These are phyloP conservation scores for Crucihimalaya himalaica DNA, from an alignment of 345 rosid genomes.

Conservation along the genomic window DNA sequence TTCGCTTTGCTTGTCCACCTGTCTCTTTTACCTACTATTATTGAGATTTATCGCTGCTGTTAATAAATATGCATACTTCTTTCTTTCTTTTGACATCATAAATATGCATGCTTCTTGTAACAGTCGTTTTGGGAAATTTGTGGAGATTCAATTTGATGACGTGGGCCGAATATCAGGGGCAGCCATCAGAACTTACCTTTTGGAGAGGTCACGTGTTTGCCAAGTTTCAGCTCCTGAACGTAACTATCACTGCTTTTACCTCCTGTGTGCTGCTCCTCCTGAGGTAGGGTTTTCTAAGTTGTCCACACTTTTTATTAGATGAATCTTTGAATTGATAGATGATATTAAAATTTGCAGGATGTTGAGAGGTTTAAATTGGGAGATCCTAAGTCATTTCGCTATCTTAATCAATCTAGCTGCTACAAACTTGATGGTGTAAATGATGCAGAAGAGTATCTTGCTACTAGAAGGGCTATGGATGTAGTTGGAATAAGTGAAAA, in stretches of 20 bases:
- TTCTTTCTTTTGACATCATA: too few relatives aligned
- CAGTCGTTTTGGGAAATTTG: slow-evolving; percentile 98
- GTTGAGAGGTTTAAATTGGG: slow-evolving; percentile 81
- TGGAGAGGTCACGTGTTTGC: slow-evolving; percentile 97
- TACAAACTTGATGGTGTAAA: slow-evolving; percentile 67
- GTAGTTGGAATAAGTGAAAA: slow-evolving; percentile 73
- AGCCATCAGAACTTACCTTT: slow-evolving; percentile 90
- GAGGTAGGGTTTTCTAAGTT: slow-evolving; percentile 49
- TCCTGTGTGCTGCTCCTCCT: slow-evolving; percentile 85
- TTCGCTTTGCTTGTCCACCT: slow-evolving; percentile 20
- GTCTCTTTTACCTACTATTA: background rate
- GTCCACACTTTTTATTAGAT: background rate
- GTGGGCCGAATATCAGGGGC: slow-evolving; percentile 89
- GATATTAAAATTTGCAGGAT: slow-evolving; percentile 53
- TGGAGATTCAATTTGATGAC: slow-evolving; percentile 83
- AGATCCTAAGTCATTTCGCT: slow-evolving; percentile 81
- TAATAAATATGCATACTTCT: slow-evolving; percentile 13
- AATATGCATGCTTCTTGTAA: slow-evolving; percentile 25
- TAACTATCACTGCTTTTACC: slow-evolving; percentile 94
- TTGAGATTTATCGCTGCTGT: background rate
- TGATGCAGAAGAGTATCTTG: slow-evolving; percentile 75
- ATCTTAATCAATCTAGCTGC: slow-evolving; percentile 92
- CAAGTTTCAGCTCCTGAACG: slow-evolving; percentile 92
- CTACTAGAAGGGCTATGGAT: slow-evolving; percentile 87
- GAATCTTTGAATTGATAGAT: slow-evolving; percentile 27